Percentiles rank a stretch among this genome's conserved stretches.
Conservation (phyloP, 2,329 filamentous ascomycete species). For the Sporothrix luriei region DNA sequence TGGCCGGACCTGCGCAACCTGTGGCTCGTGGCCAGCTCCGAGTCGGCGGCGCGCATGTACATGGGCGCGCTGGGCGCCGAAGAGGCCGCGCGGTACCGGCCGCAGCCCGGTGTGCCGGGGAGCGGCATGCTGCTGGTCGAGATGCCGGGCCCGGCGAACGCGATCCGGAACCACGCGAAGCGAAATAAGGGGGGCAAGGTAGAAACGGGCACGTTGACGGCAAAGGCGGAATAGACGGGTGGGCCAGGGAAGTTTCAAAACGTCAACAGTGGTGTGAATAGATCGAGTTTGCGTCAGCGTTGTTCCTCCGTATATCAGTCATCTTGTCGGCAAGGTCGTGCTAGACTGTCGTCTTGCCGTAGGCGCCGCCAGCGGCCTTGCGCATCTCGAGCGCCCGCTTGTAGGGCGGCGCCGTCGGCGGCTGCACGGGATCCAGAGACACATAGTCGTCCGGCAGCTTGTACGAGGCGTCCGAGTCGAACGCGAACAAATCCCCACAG, state of each 20-base stretch:
- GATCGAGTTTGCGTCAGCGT: neutral
- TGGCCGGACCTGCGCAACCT: conserved; percentile 54
- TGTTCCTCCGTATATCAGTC: neutral
- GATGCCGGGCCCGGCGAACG: conserved; percentile 44
- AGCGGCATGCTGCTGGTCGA: conserved; percentile 43
- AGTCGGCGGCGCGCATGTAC: conserved; percentile 48
- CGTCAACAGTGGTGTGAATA: neutral
- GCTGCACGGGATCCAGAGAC: conserved; percentile 88
- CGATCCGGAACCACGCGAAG: neutral
- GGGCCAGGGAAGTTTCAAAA: neutral
- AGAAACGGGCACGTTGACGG: neutral
- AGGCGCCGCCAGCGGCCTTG: conserved; percentile 73
- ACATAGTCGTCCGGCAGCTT: conserved; percentile 82
- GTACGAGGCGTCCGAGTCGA: conserved; percentile 95
- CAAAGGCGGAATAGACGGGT: conserved; percentile 9
- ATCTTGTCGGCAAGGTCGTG: neutral
- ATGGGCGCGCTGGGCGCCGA: conserved; percentile 51
- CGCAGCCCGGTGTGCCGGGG: conserved; percentile 27
- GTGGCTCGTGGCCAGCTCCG: conserved; percentile 55
- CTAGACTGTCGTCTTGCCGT: conserved; percentile 63
- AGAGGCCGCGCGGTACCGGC: conserved; percentile 33
- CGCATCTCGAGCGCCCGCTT: conserved; percentile 85
- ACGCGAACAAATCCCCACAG: conserved; percentile 93
- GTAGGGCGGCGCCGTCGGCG: conserved; percentile 93
- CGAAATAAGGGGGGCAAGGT: conserved; percentile 5